Percentiles rank a stretch among this genome's conserved stretches.
phyloP scores from a whole-genome alignment of 768 basidiomycete species.

The Rhizopogon sp. region DNA sequence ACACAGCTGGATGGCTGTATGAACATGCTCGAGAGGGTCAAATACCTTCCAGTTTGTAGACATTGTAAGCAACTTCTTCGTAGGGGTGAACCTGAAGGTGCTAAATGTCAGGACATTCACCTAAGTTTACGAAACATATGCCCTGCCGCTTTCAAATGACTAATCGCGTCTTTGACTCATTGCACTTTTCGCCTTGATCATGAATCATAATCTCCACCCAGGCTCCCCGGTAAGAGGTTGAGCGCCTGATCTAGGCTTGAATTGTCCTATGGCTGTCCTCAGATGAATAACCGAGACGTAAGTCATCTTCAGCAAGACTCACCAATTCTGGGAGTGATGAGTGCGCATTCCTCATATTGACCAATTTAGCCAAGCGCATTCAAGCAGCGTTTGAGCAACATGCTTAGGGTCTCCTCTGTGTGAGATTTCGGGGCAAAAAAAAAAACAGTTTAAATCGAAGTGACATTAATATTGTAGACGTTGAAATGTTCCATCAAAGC shows the following conservation, averaged over 20 bases:
- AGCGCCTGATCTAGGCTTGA: slow-evolving; percentile 36
- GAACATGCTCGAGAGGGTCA: slow-evolving; percentile 13
- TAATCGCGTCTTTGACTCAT: slow-evolving; percentile 35
- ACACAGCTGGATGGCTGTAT: not conserved
- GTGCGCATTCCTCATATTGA: slow-evolving; percentile 50
- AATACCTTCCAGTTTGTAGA: slow-evolving; percentile 44
- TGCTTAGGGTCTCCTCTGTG: slow-evolving; percentile 37
- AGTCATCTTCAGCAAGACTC: slow-evolving; percentile 12
- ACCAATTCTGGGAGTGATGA: slow-evolving; percentile 50
- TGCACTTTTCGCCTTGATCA: slow-evolving; percentile 30
- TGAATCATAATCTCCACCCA: slow-evolving; percentile 48
- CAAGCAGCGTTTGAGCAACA: slow-evolving; percentile 42
- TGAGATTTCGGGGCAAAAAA: slow-evolving; percentile 41
- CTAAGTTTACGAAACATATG: not conserved
- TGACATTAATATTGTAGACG: slow-evolving; percentile 6
- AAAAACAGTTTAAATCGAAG: slow-evolving; percentile 45
- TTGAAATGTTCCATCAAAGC: slow-evolving; percentile 9
- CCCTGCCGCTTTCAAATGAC: slow-evolving; percentile 42
- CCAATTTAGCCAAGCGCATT: slow-evolving; percentile 47
- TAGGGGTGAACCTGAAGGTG: slow-evolving; percentile 45
- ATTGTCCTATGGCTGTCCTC: slow-evolving; percentile 28
- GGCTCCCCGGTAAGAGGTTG: slow-evolving; percentile 39
- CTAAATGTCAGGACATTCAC: not conserved
- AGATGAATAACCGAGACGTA: not conserved
- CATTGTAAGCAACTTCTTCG: slow-evolving; percentile 54